Evolutionary conservation across 164 flowering plant species (phyloP).

Genomic region (Malania oleifera): DNA sequence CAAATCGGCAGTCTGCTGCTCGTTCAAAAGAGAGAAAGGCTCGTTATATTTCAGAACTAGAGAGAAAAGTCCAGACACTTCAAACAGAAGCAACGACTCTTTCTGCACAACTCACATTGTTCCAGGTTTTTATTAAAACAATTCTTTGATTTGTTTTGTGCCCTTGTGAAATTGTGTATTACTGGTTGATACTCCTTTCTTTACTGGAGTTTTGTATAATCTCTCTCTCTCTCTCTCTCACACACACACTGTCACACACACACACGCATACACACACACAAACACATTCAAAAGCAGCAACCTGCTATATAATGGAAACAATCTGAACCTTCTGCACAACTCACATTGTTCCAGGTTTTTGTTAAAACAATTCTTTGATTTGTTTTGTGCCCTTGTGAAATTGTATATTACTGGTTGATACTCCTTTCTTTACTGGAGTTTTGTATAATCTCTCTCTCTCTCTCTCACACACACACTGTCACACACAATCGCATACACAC

Average conservation of each 20-base stretch:
- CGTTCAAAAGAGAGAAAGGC: conserved; percentile 96
- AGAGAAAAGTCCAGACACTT: conserved; percentile 93
- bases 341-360: conserved; percentile 79
- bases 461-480: too few relatives aligned
- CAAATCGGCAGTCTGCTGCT: conserved; percentile 98
- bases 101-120: conserved; percentile 89
- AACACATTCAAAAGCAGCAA: too few relatives aligned
- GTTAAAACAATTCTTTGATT: background rate
- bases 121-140: conserved; percentile 49
- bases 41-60: conserved; percentile 82
- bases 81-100: conserved; percentile 99
- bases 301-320: too few relatives aligned
- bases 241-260: too few relatives aligned
- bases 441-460: too few relatives aligned
- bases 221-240: too few relatives aligned
- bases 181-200: too few relatives aligned
- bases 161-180: too few relatives aligned
- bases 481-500: too few relatives aligned
- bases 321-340: conserved; percentile 98
- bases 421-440: background rate
- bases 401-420: too few relatives aligned
- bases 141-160: background rate
- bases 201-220: background rate
- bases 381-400: background rate
- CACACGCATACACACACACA: too few relatives aligned